Conservation (phyloP, 2,329 filamentous ascomycete genomes). For the Sclerotinia minor region DNA sequence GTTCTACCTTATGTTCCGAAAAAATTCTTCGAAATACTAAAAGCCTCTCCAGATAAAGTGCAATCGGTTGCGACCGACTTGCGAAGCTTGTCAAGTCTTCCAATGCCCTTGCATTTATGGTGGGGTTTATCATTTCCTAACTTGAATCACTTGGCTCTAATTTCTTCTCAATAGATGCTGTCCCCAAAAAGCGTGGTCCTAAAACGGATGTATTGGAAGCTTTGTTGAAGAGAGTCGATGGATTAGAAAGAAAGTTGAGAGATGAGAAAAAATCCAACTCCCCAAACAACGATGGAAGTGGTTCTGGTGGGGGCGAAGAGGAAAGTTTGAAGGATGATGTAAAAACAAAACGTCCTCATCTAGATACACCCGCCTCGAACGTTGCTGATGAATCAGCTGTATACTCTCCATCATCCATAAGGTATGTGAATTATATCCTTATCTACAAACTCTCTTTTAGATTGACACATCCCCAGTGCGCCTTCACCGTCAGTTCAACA, state of each 20-base stretch:
- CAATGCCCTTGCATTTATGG: constrained; percentile 87
- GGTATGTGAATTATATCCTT: constrained; percentile 38
- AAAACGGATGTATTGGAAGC: constrained; percentile 89
- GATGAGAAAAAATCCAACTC: constrained; percentile 56
- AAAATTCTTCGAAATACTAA: constrained; percentile 33
- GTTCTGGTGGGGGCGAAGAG: constrained; percentile 30
- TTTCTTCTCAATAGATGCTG: constrained; percentile 63
- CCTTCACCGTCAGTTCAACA: constrained; percentile 52
- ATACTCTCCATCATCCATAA: constrained; percentile 47
- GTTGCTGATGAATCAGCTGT: constrained; percentile 44
- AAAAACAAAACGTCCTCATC: constrained; percentile 43
- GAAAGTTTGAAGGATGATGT: constrained; percentile 37
- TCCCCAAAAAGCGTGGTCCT: constrained; percentile 85
- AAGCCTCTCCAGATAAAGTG: constrained; percentile 73
- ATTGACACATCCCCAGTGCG: constrained; percentile 44
- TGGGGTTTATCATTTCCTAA: constrained; percentile 50
- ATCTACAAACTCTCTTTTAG: background rate
- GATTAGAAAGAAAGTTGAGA: constrained; percentile 76
- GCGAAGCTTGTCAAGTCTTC: constrained; percentile 86
- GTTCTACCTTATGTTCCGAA: constrained; percentile 28
- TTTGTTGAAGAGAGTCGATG: constrained; percentile 79
- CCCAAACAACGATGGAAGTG: constrained; percentile 32
- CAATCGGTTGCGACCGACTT: constrained; percentile 79
- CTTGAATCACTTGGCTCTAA: constrained; percentile 20
- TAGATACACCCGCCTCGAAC: constrained; percentile 44